Evolutionary conservation across 352 stramenopile genomes (phyloP), one percentile per base, ranked within the genome.

Genomic region (Pelagophyceae sp.): DNA sequence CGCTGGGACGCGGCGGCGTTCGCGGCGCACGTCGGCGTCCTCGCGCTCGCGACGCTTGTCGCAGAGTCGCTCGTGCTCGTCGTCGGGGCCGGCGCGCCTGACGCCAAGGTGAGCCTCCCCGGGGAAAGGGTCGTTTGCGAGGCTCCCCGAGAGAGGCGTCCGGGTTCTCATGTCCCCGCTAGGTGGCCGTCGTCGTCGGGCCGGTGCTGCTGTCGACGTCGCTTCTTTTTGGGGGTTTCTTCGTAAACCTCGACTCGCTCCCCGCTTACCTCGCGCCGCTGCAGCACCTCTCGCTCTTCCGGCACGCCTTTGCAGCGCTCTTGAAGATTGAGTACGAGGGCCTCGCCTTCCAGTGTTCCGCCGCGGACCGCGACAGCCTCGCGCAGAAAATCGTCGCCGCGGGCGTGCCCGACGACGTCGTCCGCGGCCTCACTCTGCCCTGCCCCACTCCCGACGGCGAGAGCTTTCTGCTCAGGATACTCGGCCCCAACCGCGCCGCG

Each of bases 391-490:
- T 74, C 23, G 2, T 58, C 67, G 67, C 20, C 1, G 67, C 67
- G 15, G 67, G 67, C 35, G 67, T 37, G 35, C 67, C 67, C 15
- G 1, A 15, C n/a, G 3, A 25, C 15, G 5, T 71, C 29, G 15
- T 71, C 33, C 6, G 1, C 29, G 1, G n/a, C 11, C 33, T 71
- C 29, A 54, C 1, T 37, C 67, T 74, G 11, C 67, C 67, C 35
- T 74, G 67, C 38, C 67, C 67, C 15, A 58, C 38, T 23, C 67
- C 67, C 67, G 67, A 74, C 38, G 67, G 67, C 20, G 23, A 51
- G 38, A 74, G 35, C 17, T 31, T 60, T n/a, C 17, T 74, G 2
- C 5, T 23, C 5, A 33, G 67, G 35, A 37, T 74, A 1, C 67
- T 74, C 20, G 67, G 67, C 20, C 17, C 19, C 33, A 31, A 6